A percentile compares a stretch with the other conserved stretches of the same genome.
These are phyloP conservation scores for Penicillium nordicum DNA, from an alignment of 2,329 filamentous ascomycete genomes.

Conservation along the genomic window DNA sequence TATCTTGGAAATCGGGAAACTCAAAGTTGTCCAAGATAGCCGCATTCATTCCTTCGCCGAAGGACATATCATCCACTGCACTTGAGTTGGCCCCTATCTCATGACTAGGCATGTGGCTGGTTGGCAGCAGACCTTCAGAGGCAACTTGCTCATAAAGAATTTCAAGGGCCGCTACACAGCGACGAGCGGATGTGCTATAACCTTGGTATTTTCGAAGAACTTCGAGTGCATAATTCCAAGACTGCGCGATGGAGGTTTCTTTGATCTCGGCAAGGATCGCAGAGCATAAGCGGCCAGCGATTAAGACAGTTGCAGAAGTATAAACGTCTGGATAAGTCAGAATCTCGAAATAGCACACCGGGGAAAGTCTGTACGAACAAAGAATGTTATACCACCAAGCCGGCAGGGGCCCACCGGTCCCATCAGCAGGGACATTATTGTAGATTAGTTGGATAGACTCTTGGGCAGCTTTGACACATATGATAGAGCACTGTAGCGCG, in stretches of 20 bases:
- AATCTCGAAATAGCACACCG: neutral
- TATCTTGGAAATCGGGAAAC: constrained; percentile 32
- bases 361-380: constrained; percentile 19
- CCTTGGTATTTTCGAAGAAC: constrained; percentile 32
- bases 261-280: constrained; percentile 26
- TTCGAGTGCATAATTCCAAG: constrained; percentile 30
- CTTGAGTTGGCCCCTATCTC: neutral
- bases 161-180: constrained; percentile 32
- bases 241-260: constrained; percentile 22
- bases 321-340: constrained; percentile 31
- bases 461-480: constrained; percentile 35
- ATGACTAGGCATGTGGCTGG: neutral
- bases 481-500: constrained; percentile 35
- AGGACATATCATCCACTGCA: constrained; percentile 22
- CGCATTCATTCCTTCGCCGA: constrained; percentile 28
- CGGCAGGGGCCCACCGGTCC: constrained; percentile 29
- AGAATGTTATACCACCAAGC: constrained; percentile 41
- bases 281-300: constrained; percentile 32
- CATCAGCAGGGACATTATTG: constrained; percentile 27
- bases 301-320: constrained; percentile 35
- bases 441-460: constrained; percentile 34
- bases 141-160: constrained; percentile 31
- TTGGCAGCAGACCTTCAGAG: constrained; percentile 15
- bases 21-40: constrained; percentile 27
- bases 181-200: constrained; percentile 31